These are phyloP conservation scores for Umbelopsis sp. DNA, from an alignment of 192 early-diverging fungal species.

Conservation along the genomic window DNA sequence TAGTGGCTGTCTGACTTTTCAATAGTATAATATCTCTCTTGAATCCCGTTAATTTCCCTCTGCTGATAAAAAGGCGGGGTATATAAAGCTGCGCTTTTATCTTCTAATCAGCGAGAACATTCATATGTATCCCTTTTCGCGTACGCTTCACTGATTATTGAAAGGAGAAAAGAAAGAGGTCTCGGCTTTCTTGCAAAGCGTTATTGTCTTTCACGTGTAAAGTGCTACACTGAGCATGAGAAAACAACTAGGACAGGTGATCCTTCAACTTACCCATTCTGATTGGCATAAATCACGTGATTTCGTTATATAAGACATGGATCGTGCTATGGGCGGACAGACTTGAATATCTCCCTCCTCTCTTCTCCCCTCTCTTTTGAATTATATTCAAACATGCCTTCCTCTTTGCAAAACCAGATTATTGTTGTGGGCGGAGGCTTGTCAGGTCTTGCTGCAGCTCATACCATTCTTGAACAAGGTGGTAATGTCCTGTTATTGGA, in stretches of 20 bases:
- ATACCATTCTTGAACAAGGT: slow-evolving; percentile 84
- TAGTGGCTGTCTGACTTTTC: too few relatives aligned
- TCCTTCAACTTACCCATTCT: background rate
- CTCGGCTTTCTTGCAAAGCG: too few relatives aligned
- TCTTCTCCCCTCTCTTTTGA: slow-evolving; percentile 3
- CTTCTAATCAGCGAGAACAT: too few relatives aligned
- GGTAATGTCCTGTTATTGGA: slow-evolving; percentile 83
- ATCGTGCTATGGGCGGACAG: slow-evolving; percentile 10
- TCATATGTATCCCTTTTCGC: too few relatives aligned
- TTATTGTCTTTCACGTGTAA: slow-evolving; percentile 14
- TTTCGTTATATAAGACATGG: background rate
- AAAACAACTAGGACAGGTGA: slow-evolving; percentile 11
- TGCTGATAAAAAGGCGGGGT: too few relatives aligned
- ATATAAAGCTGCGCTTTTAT: too few relatives aligned
- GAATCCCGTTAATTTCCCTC: too few relatives aligned
- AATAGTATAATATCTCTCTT: too few relatives aligned
- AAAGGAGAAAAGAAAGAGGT: too few relatives aligned
- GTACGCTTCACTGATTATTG: too few relatives aligned
- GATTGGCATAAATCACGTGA: slow-evolving; percentile 3
- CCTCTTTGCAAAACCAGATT: slow-evolving; percentile 56
- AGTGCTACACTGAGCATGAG: slow-evolving; percentile 12
- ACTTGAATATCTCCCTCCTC: slow-evolving; percentile 1
- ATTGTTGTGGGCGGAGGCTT: slow-evolving; percentile 92
- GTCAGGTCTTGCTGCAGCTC: slow-evolving; percentile 86
- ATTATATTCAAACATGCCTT: background rate